Evolutionary conservation across 495 filamentous ascomycete species (phyloP), one percentile per base, ranked within the genome.

Genomic region (Podospora australis): DNA sequence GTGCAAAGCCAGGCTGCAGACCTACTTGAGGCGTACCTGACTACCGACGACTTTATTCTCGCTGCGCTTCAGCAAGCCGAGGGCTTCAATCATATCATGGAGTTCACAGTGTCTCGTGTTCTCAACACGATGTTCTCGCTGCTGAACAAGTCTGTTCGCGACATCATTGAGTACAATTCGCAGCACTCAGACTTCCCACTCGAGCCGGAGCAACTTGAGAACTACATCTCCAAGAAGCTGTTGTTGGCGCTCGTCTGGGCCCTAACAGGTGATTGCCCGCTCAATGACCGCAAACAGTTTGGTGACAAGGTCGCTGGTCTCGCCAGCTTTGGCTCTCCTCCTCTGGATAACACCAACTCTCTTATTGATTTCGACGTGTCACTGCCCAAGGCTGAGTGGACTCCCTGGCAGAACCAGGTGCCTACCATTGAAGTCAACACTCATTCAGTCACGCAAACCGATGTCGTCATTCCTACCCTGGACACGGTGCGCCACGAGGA

Each of bases 401-500:
- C 76, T 4, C 80, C 83, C 46, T 99, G 92, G 92, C 91, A 95
- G 63, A 86, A 83, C 43, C 85, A 95, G 58, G 92, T 99, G 19
- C 94, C 92, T 9, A 81, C 79, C 16, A 84, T 97, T 52, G 94
- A 99, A 62, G 85, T 97, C 65, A 96, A 96, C 58, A 99, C 92
- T 2, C 92, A 99, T 63, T 96, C 90, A 5, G 81, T 97, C 57
- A 96, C 86, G 2, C 88, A 97, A 65, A 97, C 92, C 2, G 92
- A 99, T 67, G 83, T 96, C 23, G 91, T 99, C 44, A 97, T 99
- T 55, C 92, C 92, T 6, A 99, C 92, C 3, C 68, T 97, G 41
- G 92, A 99, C 65, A 99, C 94, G 35, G 82, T 97, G 30, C 87
- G 92, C 25, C 92, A 99, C 57, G 92, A 99, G 68, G 94, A 96